A percentile compares a stretch with the other conserved stretches of the same genome.
These are phyloP conservation scores for Handroanthus guayacan DNA, from an alignment of 257 asterid genomes.

Conservation along the genomic window DNA sequence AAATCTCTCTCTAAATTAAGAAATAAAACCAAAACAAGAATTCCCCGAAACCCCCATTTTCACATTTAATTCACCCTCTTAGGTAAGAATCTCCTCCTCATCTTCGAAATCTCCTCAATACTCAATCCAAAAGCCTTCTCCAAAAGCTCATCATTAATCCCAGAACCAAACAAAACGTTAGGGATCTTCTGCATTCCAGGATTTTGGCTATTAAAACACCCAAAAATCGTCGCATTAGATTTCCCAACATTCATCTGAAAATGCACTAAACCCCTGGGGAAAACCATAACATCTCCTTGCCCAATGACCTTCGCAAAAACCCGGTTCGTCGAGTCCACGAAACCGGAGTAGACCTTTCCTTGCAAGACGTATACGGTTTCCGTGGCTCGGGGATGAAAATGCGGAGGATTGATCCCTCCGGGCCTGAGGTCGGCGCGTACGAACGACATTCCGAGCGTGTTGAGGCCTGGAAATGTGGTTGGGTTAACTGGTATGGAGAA, in stretches of 20 bases:
- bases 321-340: conserved; percentile 56
- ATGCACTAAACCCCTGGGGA: conserved; percentile 67
- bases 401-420: conserved; percentile 69
- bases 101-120: conserved; percentile 42
- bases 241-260: conserved; percentile 70
- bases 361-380: conserved; percentile 53
- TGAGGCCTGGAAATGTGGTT: conserved; percentile 56
- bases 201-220: conserved; percentile 62
- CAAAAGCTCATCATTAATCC: conserved; percentile 63
- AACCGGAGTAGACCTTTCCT: conserved; percentile 63
- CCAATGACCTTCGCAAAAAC: conserved; percentile 57
- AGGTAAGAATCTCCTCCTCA: conserved; percentile 55
- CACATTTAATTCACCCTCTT: conserved; percentile 11
- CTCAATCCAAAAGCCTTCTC: conserved; percentile 68
- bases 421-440: conserved; percentile 57
- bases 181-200: conserved; percentile 64
- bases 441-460: conserved; percentile 65
- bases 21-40: background rate
- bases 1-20: background rate
- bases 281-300: conserved; percentile 68
- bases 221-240: conserved; percentile 50
- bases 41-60: background rate
- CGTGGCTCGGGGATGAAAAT: conserved; percentile 64
- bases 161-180: conserved; percentile 58
- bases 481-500: conserved; percentile 47